Evolutionary conservation across 2,329 filamentous ascomycete species (phyloP).

Genomic region (Didymella exigua): DNA sequence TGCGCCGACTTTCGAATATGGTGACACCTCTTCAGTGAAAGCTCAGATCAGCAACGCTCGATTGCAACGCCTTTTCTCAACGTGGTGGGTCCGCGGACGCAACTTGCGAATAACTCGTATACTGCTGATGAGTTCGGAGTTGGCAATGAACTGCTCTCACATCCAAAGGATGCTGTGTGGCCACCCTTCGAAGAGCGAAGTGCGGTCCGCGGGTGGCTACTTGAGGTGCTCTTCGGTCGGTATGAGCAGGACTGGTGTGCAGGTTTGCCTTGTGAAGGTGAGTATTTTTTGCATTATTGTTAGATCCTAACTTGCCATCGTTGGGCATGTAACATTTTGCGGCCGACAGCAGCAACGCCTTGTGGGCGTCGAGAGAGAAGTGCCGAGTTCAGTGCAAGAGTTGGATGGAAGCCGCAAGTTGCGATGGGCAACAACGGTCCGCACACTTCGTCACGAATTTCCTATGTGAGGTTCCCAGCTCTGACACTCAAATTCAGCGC

Average conservation of each 20-base stretch:
- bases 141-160: neutral
- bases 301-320: neutral
- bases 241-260: neutral
- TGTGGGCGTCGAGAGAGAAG: neutral
- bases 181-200: neutral
- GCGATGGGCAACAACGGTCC: neutral
- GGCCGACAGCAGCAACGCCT: neutral
- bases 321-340: neutral
- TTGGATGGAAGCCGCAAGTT: neutral
- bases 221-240: neutral
- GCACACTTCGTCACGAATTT: constrained; percentile 10
- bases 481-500: neutral
- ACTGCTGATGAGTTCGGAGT: neutral
- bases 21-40: no score
- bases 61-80: neutral
- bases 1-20: neutral
- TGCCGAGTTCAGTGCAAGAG: neutral
- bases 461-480: neutral
- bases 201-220: neutral
- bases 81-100: neutral
- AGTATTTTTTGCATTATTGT: neutral
- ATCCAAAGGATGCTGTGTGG: neutral
- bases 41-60: neutral
- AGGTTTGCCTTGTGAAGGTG: neutral
- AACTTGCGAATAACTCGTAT: neutral